phyloP scores from a whole-genome alignment of 2,329 filamentous ascomycete species.

The Spiromastix sp. region DNA sequence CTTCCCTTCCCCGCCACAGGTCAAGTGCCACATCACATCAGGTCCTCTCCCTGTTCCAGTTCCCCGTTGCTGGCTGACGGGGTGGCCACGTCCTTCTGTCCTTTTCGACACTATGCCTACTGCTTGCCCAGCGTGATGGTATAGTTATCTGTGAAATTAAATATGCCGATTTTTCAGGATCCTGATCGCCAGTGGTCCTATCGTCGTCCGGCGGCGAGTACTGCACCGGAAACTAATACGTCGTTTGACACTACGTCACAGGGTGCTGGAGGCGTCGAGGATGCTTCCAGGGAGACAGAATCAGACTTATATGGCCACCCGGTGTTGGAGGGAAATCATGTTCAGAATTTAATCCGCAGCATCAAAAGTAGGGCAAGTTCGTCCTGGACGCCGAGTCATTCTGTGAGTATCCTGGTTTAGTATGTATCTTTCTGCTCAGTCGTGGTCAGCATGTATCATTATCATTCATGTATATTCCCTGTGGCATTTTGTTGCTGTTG shows the following conservation, averaged over 20 bases:
- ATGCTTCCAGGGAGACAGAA: conserved; percentile 10
- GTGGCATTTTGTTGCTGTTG: too few relatives aligned
- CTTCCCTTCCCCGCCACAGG: too few relatives aligned
- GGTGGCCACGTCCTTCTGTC: conserved; percentile 12
- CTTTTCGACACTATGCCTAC: too few relatives aligned
- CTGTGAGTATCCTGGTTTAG: conserved; percentile 33
- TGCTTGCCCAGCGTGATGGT: too few relatives aligned
- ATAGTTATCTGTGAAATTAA: too few relatives aligned
- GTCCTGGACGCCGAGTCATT: conserved; percentile 58
- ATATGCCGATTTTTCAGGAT: conserved; percentile 21
- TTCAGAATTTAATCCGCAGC: conserved; percentile 70
- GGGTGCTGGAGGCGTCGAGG: conserved; percentile 6
- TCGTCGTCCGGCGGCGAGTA: conserved; percentile 20
- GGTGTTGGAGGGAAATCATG: conserved; percentile 37
- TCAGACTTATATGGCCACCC: conserved; percentile 12
- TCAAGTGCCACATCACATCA: conserved; percentile 11
- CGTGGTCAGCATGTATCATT: too few relatives aligned
- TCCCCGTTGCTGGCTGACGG: conserved; percentile 5
- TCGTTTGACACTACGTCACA: conserved; percentile 12
- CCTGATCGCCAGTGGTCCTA: conserved; percentile 20
- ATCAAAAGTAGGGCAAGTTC: conserved; percentile 72
- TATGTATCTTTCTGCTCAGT: too few relatives aligned
- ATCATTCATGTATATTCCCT: too few relatives aligned
- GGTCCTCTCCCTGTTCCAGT: conserved; percentile 3
- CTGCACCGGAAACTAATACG: too few relatives aligned